Base-by-base conservation (phyloP, 1,139 yeast genomes). In the Pichiaceae sp. region DNA sequence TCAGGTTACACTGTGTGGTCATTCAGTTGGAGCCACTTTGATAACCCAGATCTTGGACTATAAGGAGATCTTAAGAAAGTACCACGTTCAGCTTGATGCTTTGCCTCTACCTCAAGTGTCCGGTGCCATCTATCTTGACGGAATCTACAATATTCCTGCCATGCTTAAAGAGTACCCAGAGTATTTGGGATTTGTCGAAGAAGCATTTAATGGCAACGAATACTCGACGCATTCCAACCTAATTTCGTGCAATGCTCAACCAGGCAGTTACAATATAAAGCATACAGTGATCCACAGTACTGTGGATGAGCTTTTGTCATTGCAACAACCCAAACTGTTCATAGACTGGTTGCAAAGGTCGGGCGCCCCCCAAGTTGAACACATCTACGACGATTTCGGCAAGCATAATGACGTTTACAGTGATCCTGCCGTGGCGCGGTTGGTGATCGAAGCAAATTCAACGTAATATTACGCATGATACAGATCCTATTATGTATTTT, bases 1-100 rank as follows among this genome's bases (percentile, higher is more conserved):
- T 0, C 45, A 59, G 16, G 43, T 66, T 15, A 62, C 63, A 41
- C 42, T 77, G 5, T 65, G 75, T 4, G 95, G 95, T 0, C 95
- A 86, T 57, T 82, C 94, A 1, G 94, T 80, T 2, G 95, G 96
- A 0, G 86, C 91, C 1, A 77, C 84, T 3, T 53, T 86, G 33
- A 65, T 73, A 2, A 60, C 81, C 24, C 93, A 84, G 52, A 49
- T 76, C 5, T 45, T 77, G 17, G 62, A 63, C 39, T 14, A 28
- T 3, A 42, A 34, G 29, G 33, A 33, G 6, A 12, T 17, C 21
- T 4, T n/a, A 37, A n/a, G 18, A 18, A 8, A 8, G 8, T 21
- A 21, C 25, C n/a, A 14, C n/a, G 28, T 25, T 6, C 6, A 9
- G 16, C 16, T 25, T 7, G 28, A 11, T 11, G 20, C 37, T 33